Conservation (phyloP, 805 yeast genomes). For the Wickerhamiella vanderwaltii region DNA sequence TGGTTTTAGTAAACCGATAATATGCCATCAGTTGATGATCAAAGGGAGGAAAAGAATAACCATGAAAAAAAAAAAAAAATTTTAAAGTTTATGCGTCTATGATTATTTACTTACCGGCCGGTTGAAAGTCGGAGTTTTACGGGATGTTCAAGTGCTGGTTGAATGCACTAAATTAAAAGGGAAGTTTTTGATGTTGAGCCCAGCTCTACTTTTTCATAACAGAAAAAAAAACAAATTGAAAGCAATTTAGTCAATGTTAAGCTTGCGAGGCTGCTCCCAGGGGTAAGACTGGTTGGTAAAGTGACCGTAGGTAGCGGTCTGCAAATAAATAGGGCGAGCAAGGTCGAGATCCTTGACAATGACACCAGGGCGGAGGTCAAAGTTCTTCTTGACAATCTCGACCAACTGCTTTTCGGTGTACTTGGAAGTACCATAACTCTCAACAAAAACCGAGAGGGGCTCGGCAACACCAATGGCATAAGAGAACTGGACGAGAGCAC, state of each 20-base stretch:
- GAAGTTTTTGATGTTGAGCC: background rate
- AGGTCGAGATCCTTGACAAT: slow-evolving; percentile 91
- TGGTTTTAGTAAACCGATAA: slow-evolving; percentile 15
- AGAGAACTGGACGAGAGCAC: slow-evolving; percentile 96
- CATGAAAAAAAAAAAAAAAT: background rate
- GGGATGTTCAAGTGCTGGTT: slow-evolving; percentile 4
- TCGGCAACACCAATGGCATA: slow-evolving; percentile 99
- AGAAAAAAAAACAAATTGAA: background rate
- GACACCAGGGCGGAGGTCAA: slow-evolving; percentile 99
- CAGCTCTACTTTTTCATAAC: too few species aligned
- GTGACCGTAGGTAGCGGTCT: slow-evolving; percentile 99
- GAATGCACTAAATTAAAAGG: slow-evolving; percentile 1
- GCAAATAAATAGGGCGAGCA: slow-evolving; percentile 98
- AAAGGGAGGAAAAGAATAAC: background rate
- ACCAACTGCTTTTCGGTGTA: slow-evolving; percentile 83
- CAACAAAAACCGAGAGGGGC: slow-evolving; percentile 95
- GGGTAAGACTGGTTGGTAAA: slow-evolving; percentile 98
- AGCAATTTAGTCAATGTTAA: slow-evolving; percentile 22
- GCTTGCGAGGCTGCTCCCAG: slow-evolving; percentile 87
- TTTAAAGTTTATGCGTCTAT: background rate
- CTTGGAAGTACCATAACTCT: slow-evolving; percentile 95
- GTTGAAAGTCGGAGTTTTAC: slow-evolving; percentile 7
- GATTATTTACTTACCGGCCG: slow-evolving; percentile 7
- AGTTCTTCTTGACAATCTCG: slow-evolving; percentile 81
- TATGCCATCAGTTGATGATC: slow-evolving; percentile 12